Percentiles rank a stretch among this genome's conserved stretches.
These are phyloP conservation scores for Neurospora hispaniola DNA, from an alignment of 495 filamentous ascomycete genomes.

Conservation along the genomic window DNA sequence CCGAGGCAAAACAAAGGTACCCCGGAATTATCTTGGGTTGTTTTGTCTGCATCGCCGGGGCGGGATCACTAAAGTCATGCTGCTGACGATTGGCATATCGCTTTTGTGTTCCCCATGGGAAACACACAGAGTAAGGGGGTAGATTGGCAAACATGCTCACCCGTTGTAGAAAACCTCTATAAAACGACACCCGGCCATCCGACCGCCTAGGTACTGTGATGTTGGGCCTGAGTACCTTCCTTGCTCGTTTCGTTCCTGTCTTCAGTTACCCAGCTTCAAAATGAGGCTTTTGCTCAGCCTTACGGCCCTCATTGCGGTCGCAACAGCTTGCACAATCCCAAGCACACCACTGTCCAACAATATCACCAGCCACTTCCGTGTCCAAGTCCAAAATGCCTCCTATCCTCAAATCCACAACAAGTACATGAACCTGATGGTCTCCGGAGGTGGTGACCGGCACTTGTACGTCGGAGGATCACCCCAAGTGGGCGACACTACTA, in stretches of 20 bases:
- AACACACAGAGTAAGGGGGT: not conserved
- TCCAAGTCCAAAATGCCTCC: conserved; percentile 40
- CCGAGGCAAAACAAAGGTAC: not conserved
- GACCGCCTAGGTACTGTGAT: not conserved
- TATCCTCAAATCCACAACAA: conserved; percentile 38
- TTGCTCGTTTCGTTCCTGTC: not conserved
- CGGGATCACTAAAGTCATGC: not conserved
- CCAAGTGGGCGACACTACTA: conserved; percentile 30
- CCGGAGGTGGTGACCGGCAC: conserved; percentile 41
- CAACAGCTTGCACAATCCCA: conserved; percentile 30
- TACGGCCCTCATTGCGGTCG: conserved; percentile 18
- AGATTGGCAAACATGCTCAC: not conserved
- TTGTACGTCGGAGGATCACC: conserved; percentile 32
- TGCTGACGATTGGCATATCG: not conserved
- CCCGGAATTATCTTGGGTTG: no score
- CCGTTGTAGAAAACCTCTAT: not conserved
- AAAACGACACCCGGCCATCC: not conserved
- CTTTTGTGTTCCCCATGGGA: not conserved
- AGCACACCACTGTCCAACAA: conserved; percentile 21
- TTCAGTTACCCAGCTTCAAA: not conserved
- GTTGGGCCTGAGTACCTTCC: not conserved
- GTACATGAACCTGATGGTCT: conserved; percentile 38
- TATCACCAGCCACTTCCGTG: conserved; percentile 32
- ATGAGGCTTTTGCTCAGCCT: not conserved
- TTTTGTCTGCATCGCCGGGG: not conserved